These are phyloP conservation scores for Panicum virgatum DNA, from an alignment of 202 grass and related monocot species.

Conservation along the genomic window DNA sequence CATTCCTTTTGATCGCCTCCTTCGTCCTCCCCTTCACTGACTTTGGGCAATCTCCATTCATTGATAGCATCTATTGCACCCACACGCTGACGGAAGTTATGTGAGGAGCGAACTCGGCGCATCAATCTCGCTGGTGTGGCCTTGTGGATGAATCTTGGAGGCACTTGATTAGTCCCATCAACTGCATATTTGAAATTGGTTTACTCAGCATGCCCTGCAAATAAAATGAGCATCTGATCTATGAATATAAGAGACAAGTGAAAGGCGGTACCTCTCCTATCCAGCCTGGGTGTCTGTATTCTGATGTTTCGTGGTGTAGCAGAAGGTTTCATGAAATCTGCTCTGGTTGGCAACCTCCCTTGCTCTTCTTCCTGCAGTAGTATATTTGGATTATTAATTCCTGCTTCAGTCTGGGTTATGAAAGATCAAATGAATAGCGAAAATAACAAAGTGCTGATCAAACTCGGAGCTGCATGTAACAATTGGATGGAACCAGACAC, in stretches of 20 bases:
- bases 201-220: constrained; percentile 24
- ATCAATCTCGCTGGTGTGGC: constrained; percentile 51
- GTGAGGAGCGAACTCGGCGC: constrained; percentile 43
- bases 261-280: constrained; percentile 42
- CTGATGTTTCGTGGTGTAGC: constrained; percentile 45
- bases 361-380: constrained; percentile 45
- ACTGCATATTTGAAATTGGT: constrained; percentile 33
- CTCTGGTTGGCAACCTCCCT: constrained; percentile 40
- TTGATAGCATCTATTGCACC: constrained; percentile 42
- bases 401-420: constrained; percentile 1
- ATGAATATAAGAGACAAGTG: neutral
- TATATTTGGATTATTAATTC: constrained; percentile 4
- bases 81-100: constrained; percentile 28
- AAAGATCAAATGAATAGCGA: constrained; percentile 19
- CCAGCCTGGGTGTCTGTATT: constrained; percentile 43
- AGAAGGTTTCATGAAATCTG: constrained; percentile 45
- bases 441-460: constrained; percentile 3
- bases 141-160: constrained; percentile 47
- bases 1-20: constrained; percentile 45
- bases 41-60: constrained; percentile 55
- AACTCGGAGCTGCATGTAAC: neutral
- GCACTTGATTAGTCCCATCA: constrained; percentile 36
- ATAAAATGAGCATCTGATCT: constrained; percentile 8
- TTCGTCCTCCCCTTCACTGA: constrained; percentile 54
- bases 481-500: constrained; percentile 18